Percentiles rank a stretch among this genome's conserved stretches.
phyloP scores from a whole-genome alignment of 495 filamentous ascomycete genomes.

The Immersiella caudata region DNA sequence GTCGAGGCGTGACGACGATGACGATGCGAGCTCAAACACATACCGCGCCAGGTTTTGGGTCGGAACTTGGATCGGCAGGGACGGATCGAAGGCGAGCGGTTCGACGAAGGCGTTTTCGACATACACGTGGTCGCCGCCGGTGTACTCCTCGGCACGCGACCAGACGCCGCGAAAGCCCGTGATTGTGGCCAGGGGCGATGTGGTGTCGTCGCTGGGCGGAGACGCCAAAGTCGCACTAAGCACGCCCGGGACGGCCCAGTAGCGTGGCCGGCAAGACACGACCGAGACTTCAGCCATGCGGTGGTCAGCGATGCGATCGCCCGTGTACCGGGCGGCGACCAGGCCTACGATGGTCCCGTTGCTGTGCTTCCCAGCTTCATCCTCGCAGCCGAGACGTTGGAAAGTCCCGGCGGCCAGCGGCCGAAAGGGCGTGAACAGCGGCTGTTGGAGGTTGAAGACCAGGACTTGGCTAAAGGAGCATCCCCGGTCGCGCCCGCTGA shows the following conservation, averaged over 20 bases:
- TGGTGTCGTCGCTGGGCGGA: background rate
- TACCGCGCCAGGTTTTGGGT: background rate
- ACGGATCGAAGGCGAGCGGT: constrained; percentile 4
- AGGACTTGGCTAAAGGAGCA: background rate
- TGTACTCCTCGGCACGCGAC: constrained; percentile 9
- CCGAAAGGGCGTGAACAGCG: background rate
- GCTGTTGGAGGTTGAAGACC: constrained; percentile 3
- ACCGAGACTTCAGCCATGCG: constrained; percentile 6
- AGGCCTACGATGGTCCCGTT: background rate
- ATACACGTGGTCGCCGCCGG: background rate
- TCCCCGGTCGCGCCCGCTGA: constrained; percentile 6
- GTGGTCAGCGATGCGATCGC: background rate
- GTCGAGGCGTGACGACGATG: constrained; percentile 1
- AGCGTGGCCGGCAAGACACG: constrained; percentile 11
- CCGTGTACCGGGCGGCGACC: constrained; percentile 8
- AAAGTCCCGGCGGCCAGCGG: constrained; percentile 9
- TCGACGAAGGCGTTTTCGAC: background rate
- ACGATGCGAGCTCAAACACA: constrained; percentile 9
- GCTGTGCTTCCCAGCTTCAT: background rate
- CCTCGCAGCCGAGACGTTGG: background rate
- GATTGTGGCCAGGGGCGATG: background rate
- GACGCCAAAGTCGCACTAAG: background rate
- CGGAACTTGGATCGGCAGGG: constrained; percentile 8
- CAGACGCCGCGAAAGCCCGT: background rate
- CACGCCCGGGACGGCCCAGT: constrained; percentile 13